Percentiles rank a stretch among this genome's conserved stretches.
phyloP scores from a whole-genome alignment of 176 grass and related monocot genomes.

The Cenchrus fungigraminus region DNA sequence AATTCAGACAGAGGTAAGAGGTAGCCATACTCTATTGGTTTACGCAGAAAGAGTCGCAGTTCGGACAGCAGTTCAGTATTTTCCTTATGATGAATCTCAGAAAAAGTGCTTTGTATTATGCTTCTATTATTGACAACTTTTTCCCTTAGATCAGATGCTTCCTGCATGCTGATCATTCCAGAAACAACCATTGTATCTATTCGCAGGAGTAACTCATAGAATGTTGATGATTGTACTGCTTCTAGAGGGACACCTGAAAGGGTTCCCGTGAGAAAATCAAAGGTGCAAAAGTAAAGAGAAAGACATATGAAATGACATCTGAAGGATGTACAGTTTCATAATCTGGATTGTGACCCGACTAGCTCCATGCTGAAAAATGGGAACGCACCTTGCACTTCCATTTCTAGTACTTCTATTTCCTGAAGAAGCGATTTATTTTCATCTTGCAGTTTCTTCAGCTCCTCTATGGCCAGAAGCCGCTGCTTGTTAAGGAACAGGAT shows the following conservation, averaged over 20 bases:
- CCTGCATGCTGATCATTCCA: constrained; percentile 38
- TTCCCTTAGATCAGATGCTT: constrained; percentile 61
- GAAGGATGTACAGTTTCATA: neutral
- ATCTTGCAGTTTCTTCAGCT: constrained; percentile 50
- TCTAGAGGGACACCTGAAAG: constrained; percentile 41
- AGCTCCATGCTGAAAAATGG: neutral
- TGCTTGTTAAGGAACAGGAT: constrained; percentile 62
- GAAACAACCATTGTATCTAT: constrained; percentile 62
- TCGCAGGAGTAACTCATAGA: constrained; percentile 50
- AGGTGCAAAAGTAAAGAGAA: constrained; percentile 22
- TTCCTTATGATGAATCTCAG: constrained; percentile 43
- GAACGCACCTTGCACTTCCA: constrained; percentile 18
- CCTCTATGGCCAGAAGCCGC: constrained; percentile 45
- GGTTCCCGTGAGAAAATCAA: neutral
- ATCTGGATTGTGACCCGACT: neutral
- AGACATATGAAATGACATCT: neutral
- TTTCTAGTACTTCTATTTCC: constrained; percentile 47
- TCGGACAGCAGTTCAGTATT: constrained; percentile 54
- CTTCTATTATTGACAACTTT: constrained; percentile 49
- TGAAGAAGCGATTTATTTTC: constrained; percentile 49
- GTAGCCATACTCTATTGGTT: constrained; percentile 51
- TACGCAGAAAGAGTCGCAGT: constrained; percentile 45
- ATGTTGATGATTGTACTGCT: constrained; percentile 29
- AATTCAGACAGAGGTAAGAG: neutral
- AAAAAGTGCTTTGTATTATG: constrained; percentile 35